Evolutionary conservation across 768 basidiomycete species (phyloP).

Genomic region (Tylopilus balloui): DNA sequence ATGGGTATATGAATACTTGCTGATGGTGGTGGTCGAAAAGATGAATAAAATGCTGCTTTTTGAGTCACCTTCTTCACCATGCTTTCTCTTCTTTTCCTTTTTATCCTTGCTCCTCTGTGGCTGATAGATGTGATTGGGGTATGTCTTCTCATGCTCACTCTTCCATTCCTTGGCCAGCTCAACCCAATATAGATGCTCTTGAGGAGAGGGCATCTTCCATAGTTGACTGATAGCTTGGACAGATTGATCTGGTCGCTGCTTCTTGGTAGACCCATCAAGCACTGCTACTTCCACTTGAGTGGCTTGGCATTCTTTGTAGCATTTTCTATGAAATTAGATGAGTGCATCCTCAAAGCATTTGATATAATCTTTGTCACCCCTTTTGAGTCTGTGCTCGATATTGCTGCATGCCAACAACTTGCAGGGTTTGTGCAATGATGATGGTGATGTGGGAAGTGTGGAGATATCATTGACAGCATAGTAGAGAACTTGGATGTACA

Average conservation of each 20-base stretch:
- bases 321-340: slow-evolving; percentile 78
- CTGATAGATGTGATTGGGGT: slow-evolving; percentile 76
- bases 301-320: slow-evolving; percentile 66
- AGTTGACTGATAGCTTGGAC: slow-evolving; percentile 78
- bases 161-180: slow-evolving; percentile 73
- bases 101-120: slow-evolving; percentile 53
- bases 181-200: slow-evolving; percentile 73
- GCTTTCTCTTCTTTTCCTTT: slow-evolving; percentile 45
- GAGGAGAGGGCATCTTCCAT: slow-evolving; percentile 64
- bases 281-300: slow-evolving; percentile 45
- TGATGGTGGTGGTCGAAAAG: slow-evolving; percentile 24
- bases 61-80: slow-evolving; percentile 43
- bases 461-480: slow-evolving; percentile 35
- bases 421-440: slow-evolving; percentile 46
- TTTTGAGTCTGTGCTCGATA: slow-evolving; percentile 47
- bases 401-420: slow-evolving; percentile 46
- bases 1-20: too few relatives aligned
- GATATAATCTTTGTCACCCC: slow-evolving; percentile 80
- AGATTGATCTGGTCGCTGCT: slow-evolving; percentile 75
- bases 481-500: slow-evolving; percentile 40
- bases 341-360: slow-evolving; percentile 83
- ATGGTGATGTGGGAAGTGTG: slow-evolving; percentile 31
- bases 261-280: slow-evolving; percentile 48
- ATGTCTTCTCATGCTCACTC: slow-evolving; percentile 70
- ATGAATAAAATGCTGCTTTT: slow-evolving; percentile 49